Evolutionary conservation across 768 basidiomycete species (phyloP), one percentile per base, ranked within the genome.

Genomic region (Leccinellum albellum): DNA sequence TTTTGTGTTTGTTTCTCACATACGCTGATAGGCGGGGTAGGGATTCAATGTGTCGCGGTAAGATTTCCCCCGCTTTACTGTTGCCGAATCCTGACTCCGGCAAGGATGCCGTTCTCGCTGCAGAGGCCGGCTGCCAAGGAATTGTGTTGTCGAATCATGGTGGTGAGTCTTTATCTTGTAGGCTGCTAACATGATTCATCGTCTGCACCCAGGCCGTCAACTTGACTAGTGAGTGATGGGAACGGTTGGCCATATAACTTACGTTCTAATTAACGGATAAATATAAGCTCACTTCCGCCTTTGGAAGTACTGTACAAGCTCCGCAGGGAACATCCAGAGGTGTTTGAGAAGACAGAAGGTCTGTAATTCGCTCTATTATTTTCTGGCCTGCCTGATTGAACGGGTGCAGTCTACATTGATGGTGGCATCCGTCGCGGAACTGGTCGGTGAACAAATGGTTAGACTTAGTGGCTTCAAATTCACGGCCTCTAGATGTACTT

Each of bases 131-230:
- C 13, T 87, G 91, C 17, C 87, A 95, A 55, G 95, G 89, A 5
- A 92, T 98, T 59, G 78, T 95, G 55, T 74, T 98, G 9, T 91
- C 89, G 1, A 98, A 98, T 62, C 95, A 98, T 64, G 95, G 95
- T 54, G 95, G 91, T 81, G 64, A 61, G 73, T 15, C 45, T 42
- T 15, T 45, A 24, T 8, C 47, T 49, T 15, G 29, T 6, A 45
- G 42, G 47, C 23, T 28, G 14, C 20, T 21, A 35, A 51, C 6
- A 12, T 33, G 44, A 37, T 53, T 61, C 23, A 60, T 53, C n/a
- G 32, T 51, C 29, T 10, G 42, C 14, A 53, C 31, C 42, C 50
- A 63, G 88, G 88, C 42, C 82, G 93, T 26, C 91, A 94, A 70
- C 74, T 94, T 52, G 91, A 94, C 53, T 91, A 83, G 88, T 89